Base-by-base conservation (phyloP, 352 stramenopile species). In the Saprolegnia parasitica region DNA sequence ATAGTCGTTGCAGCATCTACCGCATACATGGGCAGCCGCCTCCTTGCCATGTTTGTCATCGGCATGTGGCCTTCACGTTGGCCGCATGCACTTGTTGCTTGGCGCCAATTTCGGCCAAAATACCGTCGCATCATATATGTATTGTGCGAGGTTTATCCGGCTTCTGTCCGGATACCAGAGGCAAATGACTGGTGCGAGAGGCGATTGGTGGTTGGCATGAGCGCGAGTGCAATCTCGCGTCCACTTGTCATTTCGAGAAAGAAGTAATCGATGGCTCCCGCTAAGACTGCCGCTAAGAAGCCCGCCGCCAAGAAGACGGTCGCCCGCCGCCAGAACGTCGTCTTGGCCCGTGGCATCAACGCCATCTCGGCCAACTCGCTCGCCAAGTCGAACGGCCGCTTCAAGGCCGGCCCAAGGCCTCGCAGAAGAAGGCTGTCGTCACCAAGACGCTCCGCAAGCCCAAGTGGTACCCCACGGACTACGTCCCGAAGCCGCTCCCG, bases 381-480 rank as follows among this genome's bases (percentile, higher is more conserved):
- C 35, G 71, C 73, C 24, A 81, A 83, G 72, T 77, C 75, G 29
- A 91, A 90, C 67, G 82, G 78, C 73, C 78, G 80, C 74, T 74
- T 72, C 64, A 87, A 88, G 75, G 46, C 40, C 40, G 58, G 75
- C 68, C 87, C 76, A 88, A 87, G 77, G 77, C 74, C 60, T 56
- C 67, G 47, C 73, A 76, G 37, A 90, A 91, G 77, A 90, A 89
- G 54, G 67, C 73, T 37, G 68, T 76, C 49, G 35, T 24, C 52
- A 80, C 77, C 62, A 87, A 80, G 74, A 56, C 63, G 39, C 46
- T 70, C 37, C 74, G 73, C 45, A 84, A 78, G 61, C 84, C 80
- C 74, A 90, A 90, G 78, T 91, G 82, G 82, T 90, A 89, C 77
- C 80, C 80, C 67, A 79, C 80, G 26, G 81, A 89, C 70, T 84